These are phyloP conservation scores for Leccinum arenicola DNA, from an alignment of 768 basidiomycete genomes.

Conservation along the genomic window DNA sequence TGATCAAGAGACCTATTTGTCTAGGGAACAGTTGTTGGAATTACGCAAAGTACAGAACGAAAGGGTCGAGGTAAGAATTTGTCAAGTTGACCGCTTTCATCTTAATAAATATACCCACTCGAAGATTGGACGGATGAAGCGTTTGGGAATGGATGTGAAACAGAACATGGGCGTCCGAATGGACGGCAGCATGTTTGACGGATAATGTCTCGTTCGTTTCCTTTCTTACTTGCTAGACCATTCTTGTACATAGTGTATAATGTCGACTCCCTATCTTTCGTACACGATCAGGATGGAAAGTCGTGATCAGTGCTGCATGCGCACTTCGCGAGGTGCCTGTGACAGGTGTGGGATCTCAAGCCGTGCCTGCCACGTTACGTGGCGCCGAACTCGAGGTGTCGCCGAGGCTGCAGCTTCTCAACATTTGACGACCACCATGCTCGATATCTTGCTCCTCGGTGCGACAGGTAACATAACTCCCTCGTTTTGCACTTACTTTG, in stretches of 20 bases:
- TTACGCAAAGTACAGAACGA: slow-evolving; percentile 83
- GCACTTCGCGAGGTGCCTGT: slow-evolving; percentile 10
- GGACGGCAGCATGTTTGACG: slow-evolving; percentile 69
- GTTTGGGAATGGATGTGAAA: slow-evolving; percentile 85
- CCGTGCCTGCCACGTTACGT: slow-evolving; percentile 7
- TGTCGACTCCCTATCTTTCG: background rate
- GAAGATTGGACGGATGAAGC: slow-evolving; percentile 79
- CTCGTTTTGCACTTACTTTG: background rate
- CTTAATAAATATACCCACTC: background rate
- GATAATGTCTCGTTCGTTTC: slow-evolving; percentile 12
- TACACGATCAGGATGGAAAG: background rate
- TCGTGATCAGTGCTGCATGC: slow-evolving; percentile 7
- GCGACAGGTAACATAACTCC: slow-evolving; percentile 48
- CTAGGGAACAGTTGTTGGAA: slow-evolving; percentile 76
- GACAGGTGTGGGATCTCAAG: background rate
- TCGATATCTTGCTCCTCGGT: slow-evolving; percentile 67
- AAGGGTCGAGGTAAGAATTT: slow-evolving; percentile 61
- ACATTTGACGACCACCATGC: slow-evolving; percentile 29
- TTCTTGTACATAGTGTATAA: background rate
- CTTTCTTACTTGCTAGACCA: background rate
- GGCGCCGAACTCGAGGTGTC: slow-evolving; percentile 1
- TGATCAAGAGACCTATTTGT: slow-evolving; percentile 75
- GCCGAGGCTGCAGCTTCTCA: slow-evolving; percentile 7
- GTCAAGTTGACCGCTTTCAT: background rate
- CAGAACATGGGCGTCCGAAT: slow-evolving; percentile 84